A percentile compares a stretch with the other conserved stretches of the same genome.
phyloP scores from a whole-genome alignment of 805 yeast species.

The Wickerhamomyces queroliae region DNA sequence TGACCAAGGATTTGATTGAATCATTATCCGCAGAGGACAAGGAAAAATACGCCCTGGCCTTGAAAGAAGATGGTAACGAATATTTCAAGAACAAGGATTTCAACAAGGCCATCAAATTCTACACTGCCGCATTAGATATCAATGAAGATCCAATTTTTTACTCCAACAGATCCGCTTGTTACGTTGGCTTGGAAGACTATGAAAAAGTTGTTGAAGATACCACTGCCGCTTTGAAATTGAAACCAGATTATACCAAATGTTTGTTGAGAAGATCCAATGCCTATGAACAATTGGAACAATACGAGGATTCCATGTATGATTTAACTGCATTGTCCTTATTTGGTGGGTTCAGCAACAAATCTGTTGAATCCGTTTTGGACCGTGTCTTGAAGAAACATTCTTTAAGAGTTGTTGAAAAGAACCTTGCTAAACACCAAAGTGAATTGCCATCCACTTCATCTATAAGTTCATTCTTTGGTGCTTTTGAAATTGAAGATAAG shows the following conservation, averaged over 20 bases:
- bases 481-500: slow-evolving; percentile 58
- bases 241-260: slow-evolving; percentile 90
- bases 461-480: slow-evolving; percentile 79
- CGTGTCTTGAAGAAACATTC: slow-evolving; percentile 80
- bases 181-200: slow-evolving; percentile 72
- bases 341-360: slow-evolving; percentile 76
- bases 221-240: slow-evolving; percentile 74
- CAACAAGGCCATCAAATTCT: slow-evolving; percentile 72
- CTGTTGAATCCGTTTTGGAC: slow-evolving; percentile 78
- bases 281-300: slow-evolving; percentile 73
- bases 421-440: slow-evolving; percentile 32
- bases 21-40: slow-evolving; percentile 44
- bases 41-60: slow-evolving; percentile 60
- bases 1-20: slow-evolving; percentile 41
- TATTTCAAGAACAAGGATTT: slow-evolving; percentile 66
- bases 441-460: slow-evolving; percentile 80
- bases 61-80: slow-evolving; percentile 88
- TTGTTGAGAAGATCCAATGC: slow-evolving; percentile 90
- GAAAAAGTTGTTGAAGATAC: slow-evolving; percentile 87
- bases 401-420: slow-evolving; percentile 60
- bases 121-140: slow-evolving; percentile 70
- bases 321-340: slow-evolving; percentile 81
- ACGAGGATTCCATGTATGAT: slow-evolving; percentile 85
- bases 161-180: slow-evolving; percentile 96
- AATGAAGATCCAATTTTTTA: slow-evolving; percentile 83